A percentile compares a stretch with the other conserved stretches of the same genome.
Evolutionary conservation across 768 basidiomycete species (phyloP).

Genomic region (Melanogaster broomeanus): DNA sequence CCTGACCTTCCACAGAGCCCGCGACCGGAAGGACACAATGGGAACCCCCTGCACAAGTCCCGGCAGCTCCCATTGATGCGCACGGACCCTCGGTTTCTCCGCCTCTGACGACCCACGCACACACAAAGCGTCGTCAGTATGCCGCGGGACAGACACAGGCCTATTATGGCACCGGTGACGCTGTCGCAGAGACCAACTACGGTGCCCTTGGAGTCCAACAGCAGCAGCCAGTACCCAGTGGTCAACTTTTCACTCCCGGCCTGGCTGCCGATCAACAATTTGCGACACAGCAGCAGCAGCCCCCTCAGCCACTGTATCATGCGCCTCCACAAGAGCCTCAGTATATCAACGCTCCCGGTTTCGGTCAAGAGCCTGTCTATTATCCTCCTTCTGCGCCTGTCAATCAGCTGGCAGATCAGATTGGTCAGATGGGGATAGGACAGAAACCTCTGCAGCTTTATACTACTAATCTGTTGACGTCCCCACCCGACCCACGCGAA

Average conservation of each 20-base stretch:
- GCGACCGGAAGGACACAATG: slow-evolving; percentile 84
- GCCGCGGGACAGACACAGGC: slow-evolving; percentile 92
- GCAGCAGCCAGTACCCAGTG: slow-evolving; percentile 37
- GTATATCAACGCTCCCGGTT: slow-evolving; percentile 46
- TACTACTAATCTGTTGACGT: slow-evolving; percentile 90
- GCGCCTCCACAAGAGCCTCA: slow-evolving; percentile 43
- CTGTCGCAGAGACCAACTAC: slow-evolving; percentile 48
- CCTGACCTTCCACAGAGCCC: slow-evolving; percentile 58
- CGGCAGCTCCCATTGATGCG: slow-evolving; percentile 39
- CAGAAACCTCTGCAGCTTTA: slow-evolving; percentile 76
- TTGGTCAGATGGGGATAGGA: slow-evolving; percentile 87
- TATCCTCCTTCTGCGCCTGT: slow-evolving; percentile 43
- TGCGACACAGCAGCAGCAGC: slow-evolving; percentile 54
- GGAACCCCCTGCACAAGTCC: slow-evolving; percentile 66
- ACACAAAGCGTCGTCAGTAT: slow-evolving; percentile 84
- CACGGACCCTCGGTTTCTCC: slow-evolving; percentile 47
- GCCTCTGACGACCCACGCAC: slow-evolving; percentile 39
- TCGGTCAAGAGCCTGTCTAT: slow-evolving; percentile 44
- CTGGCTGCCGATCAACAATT: slow-evolving; percentile 71
- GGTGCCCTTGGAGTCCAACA: slow-evolving; percentile 35
- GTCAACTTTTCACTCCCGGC: slow-evolving; percentile 86
- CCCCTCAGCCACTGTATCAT: slow-evolving; percentile 51
- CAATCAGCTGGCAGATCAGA: slow-evolving; percentile 77
- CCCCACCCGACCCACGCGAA: slow-evolving; percentile 89
- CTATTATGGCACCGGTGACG: slow-evolving; percentile 63